Base-by-base conservation (phyloP, 768 basidiomycete genomes). In the Kwoniella dendrophila region DNA sequence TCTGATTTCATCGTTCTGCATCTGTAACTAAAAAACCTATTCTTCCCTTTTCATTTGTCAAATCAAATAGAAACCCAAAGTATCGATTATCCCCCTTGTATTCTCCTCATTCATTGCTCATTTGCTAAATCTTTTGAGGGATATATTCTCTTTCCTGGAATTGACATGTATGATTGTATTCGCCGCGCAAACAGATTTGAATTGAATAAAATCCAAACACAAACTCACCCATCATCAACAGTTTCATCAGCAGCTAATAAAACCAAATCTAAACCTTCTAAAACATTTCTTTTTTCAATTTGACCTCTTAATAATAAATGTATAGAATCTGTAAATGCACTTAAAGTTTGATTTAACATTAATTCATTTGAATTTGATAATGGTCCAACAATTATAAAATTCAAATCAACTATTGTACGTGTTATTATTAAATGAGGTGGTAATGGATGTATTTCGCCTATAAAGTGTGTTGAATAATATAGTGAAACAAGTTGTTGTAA, bases 201-300 rank as follows among this genome's bases (percentile, higher is more conserved):
- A n/a, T n/a, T n/a, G 8, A 36, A 26, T 18, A 26, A n/a, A 2
- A n/a, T 53, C 29, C 12, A 4, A 20, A 11, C 29, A 12, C 29
- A 10, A 1, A 83, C 87, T 70, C 78, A 97, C 95, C 96, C 96
- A 75, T 99, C 93, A 79, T 99, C 96, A 61, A 98, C 87, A 2
- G 92, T 95, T 82, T 99, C 96, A 80, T 98, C 96, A 52, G 97
- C 81, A 71, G 93, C 94, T 24, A 99, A 81, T 53, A 98, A 78
- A 10, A 96, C 90, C 56, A 98, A 74, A 80, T 98, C 96, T 49
- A 98, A 81, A 80, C 92, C 97, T 82, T 98, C 96, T 53, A 98
- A 81, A 43, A 98, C 88, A 10, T 88, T 90, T 14, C 95, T 84
- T 81, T 97, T 98, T 83, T 99, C 96, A 16, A 98, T 85, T 72